phyloP scores from a whole-genome alignment of 495 filamentous ascomycete species.

The Jackrogersella multiformis region DNA sequence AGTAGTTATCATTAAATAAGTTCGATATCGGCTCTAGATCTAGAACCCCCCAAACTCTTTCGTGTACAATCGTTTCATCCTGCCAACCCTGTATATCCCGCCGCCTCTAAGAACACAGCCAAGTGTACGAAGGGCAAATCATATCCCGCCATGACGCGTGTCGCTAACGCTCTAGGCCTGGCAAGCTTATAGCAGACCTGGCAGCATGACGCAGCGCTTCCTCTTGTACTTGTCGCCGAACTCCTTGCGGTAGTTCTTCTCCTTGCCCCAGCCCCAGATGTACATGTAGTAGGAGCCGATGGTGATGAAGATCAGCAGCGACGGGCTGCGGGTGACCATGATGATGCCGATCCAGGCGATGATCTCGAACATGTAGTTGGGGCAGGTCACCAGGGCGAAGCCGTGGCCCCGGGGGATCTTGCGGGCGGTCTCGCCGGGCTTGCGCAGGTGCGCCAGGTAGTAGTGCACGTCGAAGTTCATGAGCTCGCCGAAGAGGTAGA shows the following conservation, averaged over 20 bases:
- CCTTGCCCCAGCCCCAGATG: constrained; percentile 90
- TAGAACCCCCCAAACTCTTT: not conserved
- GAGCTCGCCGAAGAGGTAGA: constrained; percentile 80
- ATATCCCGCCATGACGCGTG: not conserved
- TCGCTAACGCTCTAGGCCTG: not conserved
- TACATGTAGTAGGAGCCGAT: constrained; percentile 80
- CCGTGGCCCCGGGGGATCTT: constrained; percentile 88
- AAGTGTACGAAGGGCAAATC: not conserved
- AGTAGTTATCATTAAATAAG: not conserved
- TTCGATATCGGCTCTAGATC: not conserved
- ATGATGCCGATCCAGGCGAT: constrained; percentile 84
- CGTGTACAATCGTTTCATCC: not conserved
- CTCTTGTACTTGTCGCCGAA: constrained; percentile 90
- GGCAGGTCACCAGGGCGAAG: constrained; percentile 90
- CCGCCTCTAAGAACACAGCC: not conserved
- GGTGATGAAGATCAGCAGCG: constrained; percentile 73
- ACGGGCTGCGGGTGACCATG: constrained; percentile 77
- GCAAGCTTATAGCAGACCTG: constrained; percentile 62
- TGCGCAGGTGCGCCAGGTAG: constrained; percentile 76
- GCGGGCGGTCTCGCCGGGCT: constrained; percentile 80
- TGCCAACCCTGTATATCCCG: not conserved
- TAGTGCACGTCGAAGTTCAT: constrained; percentile 82
- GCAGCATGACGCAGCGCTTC: constrained; percentile 83
- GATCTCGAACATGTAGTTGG: constrained; percentile 96
- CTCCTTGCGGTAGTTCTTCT: constrained; percentile 85